phyloP scores from a whole-genome alignment of 306 rosid genomes.

The Casuarina glauca region DNA sequence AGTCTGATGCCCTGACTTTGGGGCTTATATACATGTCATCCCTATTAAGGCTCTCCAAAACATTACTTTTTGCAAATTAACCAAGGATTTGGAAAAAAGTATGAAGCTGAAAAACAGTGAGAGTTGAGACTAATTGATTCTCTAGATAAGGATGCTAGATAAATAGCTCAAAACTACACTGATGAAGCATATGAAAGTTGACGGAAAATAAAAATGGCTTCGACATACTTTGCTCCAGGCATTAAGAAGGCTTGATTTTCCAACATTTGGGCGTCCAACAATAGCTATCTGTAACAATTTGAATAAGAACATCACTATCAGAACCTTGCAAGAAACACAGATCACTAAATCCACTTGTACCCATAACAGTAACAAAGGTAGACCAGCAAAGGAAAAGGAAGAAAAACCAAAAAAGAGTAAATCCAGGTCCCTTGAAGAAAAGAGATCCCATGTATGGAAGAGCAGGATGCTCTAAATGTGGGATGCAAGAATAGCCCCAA shows the following conservation, averaged over 20 bases:
- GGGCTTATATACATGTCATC: neutral
- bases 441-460: neutral
- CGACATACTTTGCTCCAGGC: constrained; percentile 96
- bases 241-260: constrained; percentile 98
- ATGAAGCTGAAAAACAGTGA: neutral
- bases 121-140: neutral
- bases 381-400: neutral
- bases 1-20: neutral
- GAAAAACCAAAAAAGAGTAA: neutral
- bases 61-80: neutral
- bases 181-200: constrained; percentile 7
- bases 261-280: constrained; percentile 96
- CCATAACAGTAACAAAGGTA: constrained; percentile 1
- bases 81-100: neutral
- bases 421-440: neutral
- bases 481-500: neutral
- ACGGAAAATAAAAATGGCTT: constrained; percentile 19
- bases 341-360: constrained; percentile 6
- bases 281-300: constrained; percentile 79
- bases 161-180: constrained; percentile 9
- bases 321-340: constrained; percentile 14
- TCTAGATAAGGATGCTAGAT: constrained; percentile 12
- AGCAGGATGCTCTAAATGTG: neutral
- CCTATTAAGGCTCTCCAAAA: neutral
- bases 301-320: constrained; percentile 21